phyloP scores from a whole-genome alignment of 2,329 filamentous ascomycete genomes.

The Xylaria multiplex region DNA sequence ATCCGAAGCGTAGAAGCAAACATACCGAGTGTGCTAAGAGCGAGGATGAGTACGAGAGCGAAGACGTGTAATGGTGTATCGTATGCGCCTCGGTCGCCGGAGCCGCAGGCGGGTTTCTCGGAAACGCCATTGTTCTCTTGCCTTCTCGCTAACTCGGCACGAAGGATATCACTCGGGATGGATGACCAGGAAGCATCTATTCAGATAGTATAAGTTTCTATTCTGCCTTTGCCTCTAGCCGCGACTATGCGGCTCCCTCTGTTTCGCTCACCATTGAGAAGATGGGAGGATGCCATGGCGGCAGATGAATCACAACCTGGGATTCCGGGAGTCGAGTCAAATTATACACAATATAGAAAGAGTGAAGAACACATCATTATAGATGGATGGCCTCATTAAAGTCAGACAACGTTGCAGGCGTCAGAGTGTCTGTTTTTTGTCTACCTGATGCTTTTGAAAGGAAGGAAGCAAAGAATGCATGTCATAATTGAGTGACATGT shows the following conservation, averaged over 20 bases:
- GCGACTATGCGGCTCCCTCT: background rate
- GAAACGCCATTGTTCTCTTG: conserved; percentile 49
- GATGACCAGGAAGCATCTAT: conserved; percentile 57
- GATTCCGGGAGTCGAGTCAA: background rate
- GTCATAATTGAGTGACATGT: conserved; percentile 6
- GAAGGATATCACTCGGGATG: conserved; percentile 62
- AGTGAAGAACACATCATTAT: conserved; percentile 25
- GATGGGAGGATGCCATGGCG: conserved; percentile 24
- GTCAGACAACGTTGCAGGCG: background rate
- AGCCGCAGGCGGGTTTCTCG: conserved; percentile 63
- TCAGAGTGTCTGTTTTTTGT: background rate
- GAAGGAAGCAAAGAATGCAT: conserved; percentile 14
- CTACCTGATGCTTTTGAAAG: background rate
- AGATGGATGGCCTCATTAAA: background rate
- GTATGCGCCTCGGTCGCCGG: conserved; percentile 65
- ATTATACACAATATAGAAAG: background rate
- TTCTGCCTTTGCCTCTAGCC: background rate
- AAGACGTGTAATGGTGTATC: conserved; percentile 74
- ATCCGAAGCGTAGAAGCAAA: conserved; percentile 35
- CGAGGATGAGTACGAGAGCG: conserved; percentile 73
- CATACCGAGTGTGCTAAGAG: conserved; percentile 67
- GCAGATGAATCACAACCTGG: background rate
- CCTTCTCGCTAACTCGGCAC: conserved; percentile 63
- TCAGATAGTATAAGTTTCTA: conserved; percentile 8
- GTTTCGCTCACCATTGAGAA: conserved; percentile 24